Percentiles rank a stretch among this genome's conserved stretches.
phyloP scores from a whole-genome alignment of 768 basidiomycete genomes.

The Pleurotus ostreatus region DNA sequence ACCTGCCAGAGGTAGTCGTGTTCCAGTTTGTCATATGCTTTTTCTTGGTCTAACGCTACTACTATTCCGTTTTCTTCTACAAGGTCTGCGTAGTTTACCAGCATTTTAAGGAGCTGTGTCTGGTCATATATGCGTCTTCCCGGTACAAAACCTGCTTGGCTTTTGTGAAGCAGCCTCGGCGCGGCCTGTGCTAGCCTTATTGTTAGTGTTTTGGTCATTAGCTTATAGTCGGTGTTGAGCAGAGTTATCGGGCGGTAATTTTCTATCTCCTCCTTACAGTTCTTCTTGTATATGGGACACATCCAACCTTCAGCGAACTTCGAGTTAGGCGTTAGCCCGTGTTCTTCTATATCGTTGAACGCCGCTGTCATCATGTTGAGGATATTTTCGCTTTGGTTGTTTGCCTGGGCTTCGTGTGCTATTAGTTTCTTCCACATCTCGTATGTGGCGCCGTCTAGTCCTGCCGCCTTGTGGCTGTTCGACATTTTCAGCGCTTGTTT shows the following conservation, averaged over 20 bases:
- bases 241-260: constrained; percentile 36
- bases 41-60: constrained; percentile 20
- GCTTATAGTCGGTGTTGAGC: constrained; percentile 33
- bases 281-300: constrained; percentile 41
- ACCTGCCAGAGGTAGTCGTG: not conserved
- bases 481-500: constrained; percentile 11
- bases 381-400: not conserved
- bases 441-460: constrained; percentile 21
- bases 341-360: constrained; percentile 22
- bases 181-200: constrained; percentile 14
- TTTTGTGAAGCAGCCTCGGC: constrained; percentile 20
- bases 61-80: constrained; percentile 22
- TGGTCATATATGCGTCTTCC: constrained; percentile 27
- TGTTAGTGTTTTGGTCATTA: constrained; percentile 23
- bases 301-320: constrained; percentile 29
- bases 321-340: constrained; percentile 13
- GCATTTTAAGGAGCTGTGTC: constrained; percentile 19
- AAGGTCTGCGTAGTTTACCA: constrained; percentile 20
- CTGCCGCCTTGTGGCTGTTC: constrained; percentile 17
- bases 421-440: constrained; percentile 23
- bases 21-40: constrained; percentile 1
- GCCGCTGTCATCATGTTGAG: constrained; percentile 11
- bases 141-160: constrained; percentile 35
- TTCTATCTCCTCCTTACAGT: constrained; percentile 20
- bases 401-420: not conserved